Evolutionary conservation across 2,329 filamentous ascomycete genomes (phyloP).

Genomic region (Aureobasidium sp.): DNA sequence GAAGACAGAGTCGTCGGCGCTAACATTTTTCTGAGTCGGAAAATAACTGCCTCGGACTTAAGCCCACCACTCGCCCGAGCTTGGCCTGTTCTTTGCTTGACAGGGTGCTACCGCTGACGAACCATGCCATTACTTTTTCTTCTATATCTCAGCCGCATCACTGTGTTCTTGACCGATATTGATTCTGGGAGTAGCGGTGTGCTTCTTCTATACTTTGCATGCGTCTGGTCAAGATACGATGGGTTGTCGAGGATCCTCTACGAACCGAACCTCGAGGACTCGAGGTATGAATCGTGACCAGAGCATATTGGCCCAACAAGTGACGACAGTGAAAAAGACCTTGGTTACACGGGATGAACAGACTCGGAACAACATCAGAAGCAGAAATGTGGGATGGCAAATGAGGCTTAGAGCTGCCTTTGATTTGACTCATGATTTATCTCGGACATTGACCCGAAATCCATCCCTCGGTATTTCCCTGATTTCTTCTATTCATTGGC

Average conservation of each 20-base stretch:
- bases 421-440: slow-evolving; percentile 1
- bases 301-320: too few species aligned
- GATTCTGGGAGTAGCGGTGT: background rate
- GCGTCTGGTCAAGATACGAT: too few species aligned
- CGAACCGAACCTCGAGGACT: too few species aligned
- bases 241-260: too few species aligned
- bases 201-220: background rate
- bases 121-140: background rate
- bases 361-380: too few species aligned
- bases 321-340: too few species aligned
- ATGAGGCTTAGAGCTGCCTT: background rate
- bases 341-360: too few species aligned
- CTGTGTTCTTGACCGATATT: background rate
- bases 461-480: background rate
- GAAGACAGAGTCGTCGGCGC: too few species aligned
- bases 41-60: slow-evolving; percentile 4
- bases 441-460: slow-evolving; percentile 1
- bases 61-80: background rate
- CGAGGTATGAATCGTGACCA: too few species aligned
- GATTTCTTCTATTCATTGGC: slow-evolving; percentile 2
- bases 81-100: background rate
- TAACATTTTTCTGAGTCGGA: background rate
- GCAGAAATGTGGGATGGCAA: too few species aligned
- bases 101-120: background rate
- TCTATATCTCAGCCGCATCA: background rate